phyloP scores from a whole-genome alignment of 1,284 basidiomycete species.

The Vanrija sp. region DNA sequence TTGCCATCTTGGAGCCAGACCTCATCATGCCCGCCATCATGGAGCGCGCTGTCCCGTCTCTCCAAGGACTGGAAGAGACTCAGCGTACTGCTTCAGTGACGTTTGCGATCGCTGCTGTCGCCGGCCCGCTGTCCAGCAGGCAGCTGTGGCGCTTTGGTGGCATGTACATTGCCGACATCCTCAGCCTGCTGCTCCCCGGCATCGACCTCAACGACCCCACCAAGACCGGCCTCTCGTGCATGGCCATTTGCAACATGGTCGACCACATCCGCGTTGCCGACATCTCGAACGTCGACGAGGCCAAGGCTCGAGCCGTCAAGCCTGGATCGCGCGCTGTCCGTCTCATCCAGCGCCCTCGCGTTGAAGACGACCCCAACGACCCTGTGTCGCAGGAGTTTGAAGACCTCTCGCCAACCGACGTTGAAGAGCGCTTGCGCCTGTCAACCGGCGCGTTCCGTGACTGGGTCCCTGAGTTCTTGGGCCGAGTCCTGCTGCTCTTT shows the following conservation, averaged over 20 bases:
- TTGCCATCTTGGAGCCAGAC: slow-evolving; percentile 76
- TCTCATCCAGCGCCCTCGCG: slow-evolving; percentile 14
- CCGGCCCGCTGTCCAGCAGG: slow-evolving; percentile 73
- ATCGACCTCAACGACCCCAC: slow-evolving; percentile 77
- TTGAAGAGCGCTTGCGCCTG: slow-evolving; percentile 38
- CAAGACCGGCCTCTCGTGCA: slow-evolving; percentile 61
- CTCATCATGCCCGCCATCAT: slow-evolving; percentile 89
- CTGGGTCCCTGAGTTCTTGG: slow-evolving; percentile 85
- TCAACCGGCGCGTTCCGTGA: slow-evolving; percentile 53
- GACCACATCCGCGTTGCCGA: slow-evolving; percentile 69
- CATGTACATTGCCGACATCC: slow-evolving; percentile 79
- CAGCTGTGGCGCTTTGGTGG: slow-evolving; percentile 72
- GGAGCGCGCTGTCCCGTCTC: slow-evolving; percentile 82
- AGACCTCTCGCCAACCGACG: slow-evolving; percentile 35
- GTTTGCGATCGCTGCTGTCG: slow-evolving; percentile 76
- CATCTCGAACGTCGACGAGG: slow-evolving; percentile 37
- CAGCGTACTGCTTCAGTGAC: slow-evolving; percentile 88
- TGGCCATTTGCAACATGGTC: slow-evolving; percentile 63
- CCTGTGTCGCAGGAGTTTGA: slow-evolving; percentile 37
- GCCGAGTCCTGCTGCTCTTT: slow-evolving; percentile 78
- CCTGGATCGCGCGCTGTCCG: slow-evolving; percentile 31
- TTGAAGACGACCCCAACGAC: slow-evolving; percentile 43
- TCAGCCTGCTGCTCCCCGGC: slow-evolving; percentile 79
- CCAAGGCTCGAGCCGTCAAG: slow-evolving; percentile 4
- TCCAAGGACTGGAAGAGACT: slow-evolving; percentile 93